phyloP scores from a whole-genome alignment of 805 yeast genomes.

The Isabelozyma gotoi region DNA sequence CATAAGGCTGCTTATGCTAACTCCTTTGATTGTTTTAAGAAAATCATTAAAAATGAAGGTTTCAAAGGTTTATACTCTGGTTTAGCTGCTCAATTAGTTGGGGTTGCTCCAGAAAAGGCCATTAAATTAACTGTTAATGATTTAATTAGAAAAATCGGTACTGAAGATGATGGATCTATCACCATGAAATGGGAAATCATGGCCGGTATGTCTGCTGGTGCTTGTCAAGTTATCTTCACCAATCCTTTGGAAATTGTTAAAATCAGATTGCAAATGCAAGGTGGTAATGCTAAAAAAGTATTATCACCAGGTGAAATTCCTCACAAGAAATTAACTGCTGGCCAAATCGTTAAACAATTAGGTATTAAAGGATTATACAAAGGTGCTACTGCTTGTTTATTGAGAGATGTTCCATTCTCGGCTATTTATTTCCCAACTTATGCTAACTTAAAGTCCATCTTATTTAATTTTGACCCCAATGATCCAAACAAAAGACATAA shows the following conservation, averaged over 20 bases:
- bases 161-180: slow-evolving; percentile 37
- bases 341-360: slow-evolving; percentile 70
- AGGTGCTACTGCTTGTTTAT: slow-evolving; percentile 87
- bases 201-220: slow-evolving; percentile 96
- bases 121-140: slow-evolving; percentile 94
- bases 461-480: slow-evolving; percentile 80
- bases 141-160: slow-evolving; percentile 70
- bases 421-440: slow-evolving; percentile 97
- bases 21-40: slow-evolving; percentile 81
- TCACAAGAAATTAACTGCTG: slow-evolving; percentile 51
- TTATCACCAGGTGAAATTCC: slow-evolving; percentile 39
- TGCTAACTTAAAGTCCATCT: slow-evolving; percentile 82
- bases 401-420: slow-evolving; percentile 94
- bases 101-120: slow-evolving; percentile 98
- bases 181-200: slow-evolving; percentile 65
- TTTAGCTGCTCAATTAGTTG: slow-evolving; percentile 87
- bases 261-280: slow-evolving; percentile 92
- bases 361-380: slow-evolving; percentile 86
- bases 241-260: slow-evolving; percentile 96
- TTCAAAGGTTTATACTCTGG: slow-evolving; percentile 87
- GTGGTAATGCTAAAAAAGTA: slow-evolving; percentile 47
- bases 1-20: slow-evolving; percentile 68
- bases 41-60: slow-evolving; percentile 78
- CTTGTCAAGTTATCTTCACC: slow-evolving; percentile 93
- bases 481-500: slow-evolving; percentile 56